These are phyloP conservation scores for Ophiostoma novo-ulmi DNA, from an alignment of 2,329 filamentous ascomycete species.

Conservation along the genomic window DNA sequence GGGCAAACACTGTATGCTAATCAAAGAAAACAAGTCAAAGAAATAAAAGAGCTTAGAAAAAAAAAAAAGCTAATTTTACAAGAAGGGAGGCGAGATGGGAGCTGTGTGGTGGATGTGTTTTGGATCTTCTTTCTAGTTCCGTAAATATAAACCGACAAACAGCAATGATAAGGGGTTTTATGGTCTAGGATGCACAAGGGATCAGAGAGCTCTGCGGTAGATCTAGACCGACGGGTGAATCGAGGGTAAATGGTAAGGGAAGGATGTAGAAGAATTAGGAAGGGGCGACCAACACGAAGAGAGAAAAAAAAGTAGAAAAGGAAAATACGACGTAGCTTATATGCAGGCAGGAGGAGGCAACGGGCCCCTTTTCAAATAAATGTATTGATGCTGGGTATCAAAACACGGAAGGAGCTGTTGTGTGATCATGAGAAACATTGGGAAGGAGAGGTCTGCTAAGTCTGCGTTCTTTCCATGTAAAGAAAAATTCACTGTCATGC, in stretches of 20 bases:
- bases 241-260: neutral
- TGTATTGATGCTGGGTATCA: neutral
- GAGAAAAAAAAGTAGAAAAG: neutral
- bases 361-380: neutral
- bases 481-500: constrained; percentile 17
- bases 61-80: constrained; percentile 3
- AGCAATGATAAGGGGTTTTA: constrained; percentile 5
- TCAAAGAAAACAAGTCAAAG: constrained; percentile 4
- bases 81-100: neutral
- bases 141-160: constrained; percentile 10
- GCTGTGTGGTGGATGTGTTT: neutral
- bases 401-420: constrained; percentile 13
- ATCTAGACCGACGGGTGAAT: constrained; percentile 14
- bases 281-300: neutral
- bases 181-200: neutral
- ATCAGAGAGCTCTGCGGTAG: neutral
- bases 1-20: constrained; percentile 2
- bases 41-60: neutral
- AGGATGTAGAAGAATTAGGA: constrained; percentile 5
- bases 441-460: constrained; percentile 10
- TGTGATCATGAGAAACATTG: neutral
- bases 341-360: neutral
- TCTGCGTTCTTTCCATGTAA: constrained; percentile 16
- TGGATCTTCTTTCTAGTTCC: neutral
- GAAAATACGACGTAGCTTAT: neutral